Evolutionary conservation across 1,284 basidiomycete species (phyloP), one percentile per base, ranked within the genome.

Genomic region (Ustilago cynodontis): DNA sequence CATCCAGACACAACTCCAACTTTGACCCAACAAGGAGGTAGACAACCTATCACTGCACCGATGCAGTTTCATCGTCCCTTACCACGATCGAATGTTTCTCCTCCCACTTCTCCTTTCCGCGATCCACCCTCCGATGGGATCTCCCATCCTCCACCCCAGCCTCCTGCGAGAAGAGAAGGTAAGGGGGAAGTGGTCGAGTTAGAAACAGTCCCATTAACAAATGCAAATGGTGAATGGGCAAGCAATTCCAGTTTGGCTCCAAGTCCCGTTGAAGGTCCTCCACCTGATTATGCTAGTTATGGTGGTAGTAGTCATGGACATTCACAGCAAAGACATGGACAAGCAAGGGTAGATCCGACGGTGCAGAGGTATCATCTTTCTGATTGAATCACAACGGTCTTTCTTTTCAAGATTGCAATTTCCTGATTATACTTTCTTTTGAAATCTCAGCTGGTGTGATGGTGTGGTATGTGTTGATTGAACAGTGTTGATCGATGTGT

Each of bases 51-150:
- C 35, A 29, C 52, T 0, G 28, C 55, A 24, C 61, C 73, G 2
- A 43, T 58, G 47, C 74, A 77, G 26, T 77, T 72, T 66, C 74
- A 77, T 33, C 65, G 74, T 4, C 74, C 74, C 3, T 37, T 72
- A 3, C 24, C 47, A 3, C 22, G 47, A 45, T 14, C 64, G 65
- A 57, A 16, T 10, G 31, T 55, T 16, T 41, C 59, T 10, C 20
- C 54, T 1, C 56, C 65, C 0, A 56, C 59, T 11, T 73, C 71
- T 9, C 71, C 71, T 1, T 74, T 74, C 52, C 41, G 43, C 11
- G 66, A 69, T 49, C 59, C 71, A 14, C 49, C 47, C 1, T 20
- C 29, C 35, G 45, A 59, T 35, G 31, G 49, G 9, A 43, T 24
- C n/a, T n/a, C 33, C n/a, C 57, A 28, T 9, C 20, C 20, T 11